These are phyloP conservation scores for Russula earlei DNA, from an alignment of 768 basidiomycete species.

Conservation along the genomic window DNA sequence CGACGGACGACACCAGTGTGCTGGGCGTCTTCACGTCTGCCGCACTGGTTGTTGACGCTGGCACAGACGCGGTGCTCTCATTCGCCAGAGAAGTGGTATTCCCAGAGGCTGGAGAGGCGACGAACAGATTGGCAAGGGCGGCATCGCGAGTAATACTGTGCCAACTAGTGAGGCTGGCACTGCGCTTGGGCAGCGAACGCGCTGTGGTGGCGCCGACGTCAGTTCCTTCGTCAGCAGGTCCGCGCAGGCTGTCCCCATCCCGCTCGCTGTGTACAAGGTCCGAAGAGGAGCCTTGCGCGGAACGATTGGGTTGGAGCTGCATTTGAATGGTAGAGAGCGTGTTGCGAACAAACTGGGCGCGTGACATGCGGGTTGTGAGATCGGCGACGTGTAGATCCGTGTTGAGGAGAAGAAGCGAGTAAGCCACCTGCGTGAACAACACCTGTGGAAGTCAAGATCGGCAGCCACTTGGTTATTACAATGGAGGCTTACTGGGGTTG, in stretches of 20 bases:
- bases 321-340: conserved; percentile 80
- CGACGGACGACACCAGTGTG: conserved; percentile 28
- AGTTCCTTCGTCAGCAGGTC: conserved; percentile 50
- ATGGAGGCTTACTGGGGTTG: conserved; percentile 57
- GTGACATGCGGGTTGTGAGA: conserved; percentile 80
- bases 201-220: conserved; percentile 29
- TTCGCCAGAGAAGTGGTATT: conserved; percentile 32
- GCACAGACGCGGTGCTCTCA: conserved; percentile 54
- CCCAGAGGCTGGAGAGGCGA: conserved; percentile 22
- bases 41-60: conserved; percentile 36
- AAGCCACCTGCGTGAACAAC: conserved; percentile 93
- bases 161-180: conserved; percentile 80
- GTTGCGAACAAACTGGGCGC: conserved; percentile 84
- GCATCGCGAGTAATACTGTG: conserved; percentile 64
- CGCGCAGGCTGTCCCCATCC: conserved; percentile 53
- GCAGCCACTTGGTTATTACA: conserved; percentile 4
- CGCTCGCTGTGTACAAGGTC: conserved; percentile 65
- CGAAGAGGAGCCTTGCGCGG: conserved; percentile 42
- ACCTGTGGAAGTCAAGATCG: conserved; percentile 35
- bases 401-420: conserved; percentile 88
- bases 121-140: conserved; percentile 26
- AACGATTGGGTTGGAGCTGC: conserved; percentile 51
- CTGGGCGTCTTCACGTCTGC: conserved; percentile 31
- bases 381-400: conserved; percentile 98
- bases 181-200: conserved; percentile 53